These are phyloP conservation scores for Carex scoparia DNA, from an alignment of 176 grass and related monocot genomes.

Conservation along the genomic window DNA sequence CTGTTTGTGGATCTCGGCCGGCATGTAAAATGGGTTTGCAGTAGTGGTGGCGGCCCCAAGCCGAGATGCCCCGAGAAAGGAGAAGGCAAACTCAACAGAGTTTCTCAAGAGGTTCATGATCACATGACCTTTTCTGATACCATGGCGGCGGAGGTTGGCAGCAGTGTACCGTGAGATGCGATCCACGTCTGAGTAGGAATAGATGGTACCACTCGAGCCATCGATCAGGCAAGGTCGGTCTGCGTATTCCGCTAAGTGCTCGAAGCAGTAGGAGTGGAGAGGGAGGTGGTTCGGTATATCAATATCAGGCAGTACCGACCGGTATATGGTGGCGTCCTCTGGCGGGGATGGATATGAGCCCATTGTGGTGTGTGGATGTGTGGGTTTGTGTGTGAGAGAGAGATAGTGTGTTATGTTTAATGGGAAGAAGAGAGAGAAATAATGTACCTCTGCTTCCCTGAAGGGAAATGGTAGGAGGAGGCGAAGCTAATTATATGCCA, in stretches of 20 bases:
- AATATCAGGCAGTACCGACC: constrained; percentile 83
- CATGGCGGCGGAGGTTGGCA: constrained; percentile 39
- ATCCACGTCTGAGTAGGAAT: constrained; percentile 61
- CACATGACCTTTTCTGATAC: constrained; percentile 49
- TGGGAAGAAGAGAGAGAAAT: constrained; percentile 22
- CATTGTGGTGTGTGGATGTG: constrained; percentile 27
- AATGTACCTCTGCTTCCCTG: constrained; percentile 25
- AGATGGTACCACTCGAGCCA: constrained; percentile 37
- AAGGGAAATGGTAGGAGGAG: background rate
- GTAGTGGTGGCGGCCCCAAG: constrained; percentile 68
- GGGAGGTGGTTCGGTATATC: constrained; percentile 61
- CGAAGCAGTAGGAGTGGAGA: constrained; percentile 88
- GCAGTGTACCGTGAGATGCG: constrained; percentile 36
- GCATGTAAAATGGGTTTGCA: constrained; percentile 78
- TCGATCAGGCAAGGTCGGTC: constrained; percentile 72
- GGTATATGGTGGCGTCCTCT: constrained; percentile 45
- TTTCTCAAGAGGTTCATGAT: constrained; percentile 80
- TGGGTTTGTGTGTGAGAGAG: background rate
- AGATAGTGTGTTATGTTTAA: background rate
- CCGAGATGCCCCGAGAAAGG: constrained; percentile 65
- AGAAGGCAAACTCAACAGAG: constrained; percentile 71
- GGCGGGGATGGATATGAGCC: constrained; percentile 37
- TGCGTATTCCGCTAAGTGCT: constrained; percentile 16
- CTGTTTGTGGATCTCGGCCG: constrained; percentile 88
- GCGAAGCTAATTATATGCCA: constrained; percentile 13